phyloP scores from a whole-genome alignment of 805 yeast species.

The Kodamaea kaohsiungensis region DNA sequence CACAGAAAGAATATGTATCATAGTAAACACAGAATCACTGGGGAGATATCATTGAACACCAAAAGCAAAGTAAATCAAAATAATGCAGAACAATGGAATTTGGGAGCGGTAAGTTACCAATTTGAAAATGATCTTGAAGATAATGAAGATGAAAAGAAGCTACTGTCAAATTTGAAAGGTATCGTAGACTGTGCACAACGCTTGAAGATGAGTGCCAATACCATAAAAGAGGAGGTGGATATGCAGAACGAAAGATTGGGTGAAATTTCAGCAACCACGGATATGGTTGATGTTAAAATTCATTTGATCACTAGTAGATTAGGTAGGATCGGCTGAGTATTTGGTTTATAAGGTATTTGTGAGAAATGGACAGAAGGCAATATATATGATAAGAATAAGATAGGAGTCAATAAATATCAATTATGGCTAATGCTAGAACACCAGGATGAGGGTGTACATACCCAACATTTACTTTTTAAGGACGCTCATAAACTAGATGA shows the following conservation, averaged over 20 bases:
- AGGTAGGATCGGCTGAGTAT: too few species aligned
- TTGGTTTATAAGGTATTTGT: too few species aligned
- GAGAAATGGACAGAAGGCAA: too few species aligned
- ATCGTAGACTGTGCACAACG: constrained; percentile 68
- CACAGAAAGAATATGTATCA: constrained; percentile 59
- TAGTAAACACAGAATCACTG: constrained; percentile 68
- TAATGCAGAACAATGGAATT: constrained; percentile 52
- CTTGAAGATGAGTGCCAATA: constrained; percentile 68
- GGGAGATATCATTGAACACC: constrained; percentile 49
- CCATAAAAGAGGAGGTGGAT: constrained; percentile 75
- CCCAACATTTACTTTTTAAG: too few species aligned
- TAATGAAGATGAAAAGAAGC: constrained; percentile 86
- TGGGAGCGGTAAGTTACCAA: constrained; percentile 63
- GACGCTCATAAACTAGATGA: too few species aligned
- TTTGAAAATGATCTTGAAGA: constrained; percentile 92
- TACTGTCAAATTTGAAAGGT: constrained; percentile 79
- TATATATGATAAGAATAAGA: too few species aligned
- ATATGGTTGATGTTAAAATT: too few species aligned
- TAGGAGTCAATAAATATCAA: too few species aligned
- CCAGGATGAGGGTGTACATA: too few species aligned
- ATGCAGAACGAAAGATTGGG: constrained; percentile 74
- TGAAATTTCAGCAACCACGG: too few species aligned
- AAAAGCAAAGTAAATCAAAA: constrained; percentile 41
- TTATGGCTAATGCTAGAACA: too few species aligned
- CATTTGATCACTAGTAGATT: too few species aligned